A percentile compares a stretch with the other conserved stretches of the same genome.
These are phyloP conservation scores for Luzula sylvatica DNA, from an alignment of 176 grass and related monocot species.

Conservation along the genomic window DNA sequence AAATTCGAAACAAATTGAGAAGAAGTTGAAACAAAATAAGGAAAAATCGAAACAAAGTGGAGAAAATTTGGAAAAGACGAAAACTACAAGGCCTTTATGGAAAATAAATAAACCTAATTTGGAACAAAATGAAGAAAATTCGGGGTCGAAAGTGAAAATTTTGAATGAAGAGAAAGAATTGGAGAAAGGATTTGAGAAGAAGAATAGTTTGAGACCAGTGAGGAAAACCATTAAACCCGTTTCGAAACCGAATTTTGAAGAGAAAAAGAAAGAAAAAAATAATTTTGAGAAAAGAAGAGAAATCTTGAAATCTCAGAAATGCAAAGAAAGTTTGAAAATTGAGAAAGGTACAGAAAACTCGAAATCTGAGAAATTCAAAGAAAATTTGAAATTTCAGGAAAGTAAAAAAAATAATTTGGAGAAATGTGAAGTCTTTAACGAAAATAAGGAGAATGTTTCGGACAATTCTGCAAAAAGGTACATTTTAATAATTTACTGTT, in stretches of 20 bases:
- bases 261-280: not conserved
- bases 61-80: too few relatives aligned
- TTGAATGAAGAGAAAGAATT: constrained; percentile 19
- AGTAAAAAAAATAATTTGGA: constrained; percentile 9
- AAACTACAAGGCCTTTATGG: not conserved
- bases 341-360: not conserved
- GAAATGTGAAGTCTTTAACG: constrained; percentile 22
- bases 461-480: constrained; percentile 20
- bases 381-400: constrained; percentile 3
- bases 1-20: constrained; percentile 3
- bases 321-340: not conserved
- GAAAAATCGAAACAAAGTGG: constrained; percentile 3
- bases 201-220: constrained; percentile 24
- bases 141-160: constrained; percentile 6
- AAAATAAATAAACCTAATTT: constrained; percentile 4
- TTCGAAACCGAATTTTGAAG: not conserved
- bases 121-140: constrained; percentile 7
- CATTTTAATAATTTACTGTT: not conserved
- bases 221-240: constrained; percentile 1
- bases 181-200: constrained; percentile 28
- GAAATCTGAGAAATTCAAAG: constrained; percentile 6
- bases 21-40: not conserved
- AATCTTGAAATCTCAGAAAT: too few relatives aligned
- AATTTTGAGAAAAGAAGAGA: not conserved
- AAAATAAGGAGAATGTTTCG: constrained; percentile 61